Conservation (phyloP, 441 rosid species). For the Jatropha podagrica region DNA sequence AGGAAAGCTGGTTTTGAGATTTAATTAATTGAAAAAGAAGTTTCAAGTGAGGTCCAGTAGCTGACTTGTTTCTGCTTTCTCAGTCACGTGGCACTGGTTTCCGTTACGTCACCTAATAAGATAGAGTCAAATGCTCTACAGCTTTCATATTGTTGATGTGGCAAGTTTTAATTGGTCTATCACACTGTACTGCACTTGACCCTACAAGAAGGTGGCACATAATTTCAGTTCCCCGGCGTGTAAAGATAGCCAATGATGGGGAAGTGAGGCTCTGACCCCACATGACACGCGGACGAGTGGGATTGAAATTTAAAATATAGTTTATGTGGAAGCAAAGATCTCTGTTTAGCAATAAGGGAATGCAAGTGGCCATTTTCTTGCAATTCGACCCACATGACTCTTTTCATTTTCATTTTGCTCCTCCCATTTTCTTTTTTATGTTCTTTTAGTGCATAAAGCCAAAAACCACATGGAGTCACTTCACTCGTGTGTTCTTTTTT, state of each 20-base stretch:
- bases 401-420: too few species aligned
- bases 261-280: too few species aligned
- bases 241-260: background rate
- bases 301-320: background rate
- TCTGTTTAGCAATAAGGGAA: background rate
- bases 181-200: too few species aligned
- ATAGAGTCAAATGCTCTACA: slow-evolving; percentile 6
- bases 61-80: slow-evolving; percentile 14
- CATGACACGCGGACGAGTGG: background rate
- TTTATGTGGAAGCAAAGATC: background rate
- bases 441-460: too few species aligned
- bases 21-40: background rate
- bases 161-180: background rate
- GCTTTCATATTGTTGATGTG: slow-evolving; percentile 2
- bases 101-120: background rate
- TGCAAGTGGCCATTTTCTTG: background rate
- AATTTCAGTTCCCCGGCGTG: background rate
- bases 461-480: too few species aligned
- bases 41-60: background rate
- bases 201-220: background rate
- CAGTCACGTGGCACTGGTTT: slow-evolving; percentile 9
- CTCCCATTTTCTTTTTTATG: too few species aligned
- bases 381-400: background rate
- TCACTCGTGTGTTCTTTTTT: too few species aligned
- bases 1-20: background rate